Evolutionary conservation across 169 alveolate species (phyloP), one percentile per base, ranked within the genome.

Genomic region (Eimeria praecox): DNA sequence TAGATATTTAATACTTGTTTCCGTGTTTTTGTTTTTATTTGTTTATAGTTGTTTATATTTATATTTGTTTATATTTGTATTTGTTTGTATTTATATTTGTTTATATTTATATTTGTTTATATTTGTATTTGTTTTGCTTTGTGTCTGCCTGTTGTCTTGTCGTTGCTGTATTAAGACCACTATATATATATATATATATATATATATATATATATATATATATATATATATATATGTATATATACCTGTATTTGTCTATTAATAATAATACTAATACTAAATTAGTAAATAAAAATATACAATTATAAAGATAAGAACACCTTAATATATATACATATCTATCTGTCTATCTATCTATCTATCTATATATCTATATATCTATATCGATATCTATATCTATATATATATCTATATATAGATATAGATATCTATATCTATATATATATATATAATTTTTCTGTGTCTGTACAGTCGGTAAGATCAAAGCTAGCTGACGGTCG

Each of bases 401-500:
- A 38, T 80, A 22, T 46, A 4, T 64, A 10, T 6, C 38, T 14
- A 44, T 10, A 16, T 71, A 8, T 9, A 9, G 14, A 71, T 38
- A 2, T 71, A 71, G 8, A 0, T 24, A 62, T 27, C 24, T 62
- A 27, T 0, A 62, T 30, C 9, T 6, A 42, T 2, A 10, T 27
- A 22, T 49, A 18, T 10, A 16, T 42, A 20, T 80, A 16, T 80
- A n/a, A 33, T 3, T 64, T 35, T n/a, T 33, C 30, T 82, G 71
- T 59, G n/a, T 59, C n/a, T 10, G 46, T 49, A 22, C 95, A 90
- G 90, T 90, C 95, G 2, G 71, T 73, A 71, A 52, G 89, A 10
- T 49, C 95, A 8, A 92, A 92, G 54, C 49, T 92, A 2, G 95
- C 95, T 6, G 95, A 92, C 92, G 95, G 95, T 2, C 69, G 95